Evolutionary conservation across 2,329 filamentous ascomycete genomes (phyloP), one percentile per base, ranked within the genome.

Genomic region (Coniella vitis): DNA sequence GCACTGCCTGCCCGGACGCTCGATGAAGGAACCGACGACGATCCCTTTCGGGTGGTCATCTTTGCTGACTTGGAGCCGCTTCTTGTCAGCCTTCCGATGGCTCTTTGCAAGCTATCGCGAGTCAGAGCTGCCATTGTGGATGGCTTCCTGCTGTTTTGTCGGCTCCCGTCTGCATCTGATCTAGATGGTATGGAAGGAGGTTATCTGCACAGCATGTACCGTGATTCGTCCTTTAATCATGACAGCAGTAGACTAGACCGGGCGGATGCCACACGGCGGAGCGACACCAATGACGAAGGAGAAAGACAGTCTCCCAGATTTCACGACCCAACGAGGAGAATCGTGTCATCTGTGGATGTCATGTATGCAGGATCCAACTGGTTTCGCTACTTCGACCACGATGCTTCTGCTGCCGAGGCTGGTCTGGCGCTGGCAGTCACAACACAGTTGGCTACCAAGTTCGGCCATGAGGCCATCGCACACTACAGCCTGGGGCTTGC

Each of bases 41-140:
- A 96, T 59, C 86, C 89, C 0, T 95, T 86, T 56, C 78, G 90
- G 32, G 79, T 93, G 3, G 78, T 95, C 39, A 78, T 96, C 60
- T 90, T 83, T 57, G 78, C 81, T 0, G 93, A 97, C 61, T 71
- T 96, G 17, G 69, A 80, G 53, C 72, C 78, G 0, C 73, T 86
- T 22, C 60, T 95, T 2, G 68, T 81, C 29, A 58, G 68, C 43
- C 63, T 84, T 4, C 77, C 79, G 0, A 44, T 55, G 0, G 81
- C 83, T 3, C 4, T 41, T 12, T 19, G 8, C 29, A 19, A 21
- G 3, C 10, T 41, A 3, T 7, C 45, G 5, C 25, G 14, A 17
- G 38, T 41, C 7, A 22, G 32, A 32, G 31, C 37, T 39, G 38
- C 19, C 16, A 19, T 47, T 8, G 4, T 47, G 31, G 20, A 40